Base-by-base conservation (phyloP, 192 early-diverging fungal species). In the Cetraspora pellucida region DNA sequence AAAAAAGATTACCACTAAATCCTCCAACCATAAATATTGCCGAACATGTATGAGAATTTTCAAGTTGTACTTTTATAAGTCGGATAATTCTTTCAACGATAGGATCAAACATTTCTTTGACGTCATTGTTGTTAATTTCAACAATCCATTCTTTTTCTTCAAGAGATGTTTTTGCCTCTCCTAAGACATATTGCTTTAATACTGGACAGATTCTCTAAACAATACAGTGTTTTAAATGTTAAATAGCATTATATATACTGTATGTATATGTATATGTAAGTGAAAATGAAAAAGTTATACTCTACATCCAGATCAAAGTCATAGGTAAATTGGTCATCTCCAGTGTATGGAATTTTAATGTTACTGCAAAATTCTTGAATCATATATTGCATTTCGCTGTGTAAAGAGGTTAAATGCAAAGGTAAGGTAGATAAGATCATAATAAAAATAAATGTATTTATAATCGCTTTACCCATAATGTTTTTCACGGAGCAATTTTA, bases 1-100 rank as follows among this genome's bases (percentile, higher is more conserved):
- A 37, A 37, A 37, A 37, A 37, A 37, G 5, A 5, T 37, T 37
- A 37, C 31, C 31, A 45, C 79, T 81, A 70, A 88, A 88, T 54
- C 78, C 83, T 72, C 69, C 85, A 16, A 88, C 87, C 68, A 88
- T 61, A 77, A 88, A 88, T 21, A 85, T 82, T 10, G 84, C 81
- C 23, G 82, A 63, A 11, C 84, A 74, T 27, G 27, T 60, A 17
- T 67, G 63, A 8, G 77, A 61, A 55, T 80, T 78, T 3, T 65
- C 68, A 46, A 88, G 70, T 70, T 88, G 87, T 25, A 80, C 50
- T 58, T 81, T 52, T 30, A 88, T 85, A 27, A 88, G 44, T 14
- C 69, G 59, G 0, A 85, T 50, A 25, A 88, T 81, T 25, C 73
- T 55, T 17, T 82, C 75, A 7, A 84, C 50, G 0, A 86, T 81